These are phyloP conservation scores for Botryosphaeria agaves DNA, from an alignment of 2,329 filamentous ascomycete genomes.

Conservation along the genomic window DNA sequence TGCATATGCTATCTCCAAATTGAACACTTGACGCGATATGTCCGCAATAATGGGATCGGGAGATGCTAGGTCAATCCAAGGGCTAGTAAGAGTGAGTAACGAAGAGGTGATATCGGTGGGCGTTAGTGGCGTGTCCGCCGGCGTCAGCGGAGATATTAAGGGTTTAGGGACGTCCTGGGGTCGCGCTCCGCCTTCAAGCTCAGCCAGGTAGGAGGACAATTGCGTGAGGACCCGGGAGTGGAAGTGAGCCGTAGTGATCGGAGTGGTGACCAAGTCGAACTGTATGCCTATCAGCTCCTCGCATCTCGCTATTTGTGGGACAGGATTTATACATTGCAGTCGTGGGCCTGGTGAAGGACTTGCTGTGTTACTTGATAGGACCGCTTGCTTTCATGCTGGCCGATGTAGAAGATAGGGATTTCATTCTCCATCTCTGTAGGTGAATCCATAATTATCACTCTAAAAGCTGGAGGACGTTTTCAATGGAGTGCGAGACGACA, in stretches of 20 bases:
- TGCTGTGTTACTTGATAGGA: conserved; percentile 42
- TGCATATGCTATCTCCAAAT: conserved; percentile 83
- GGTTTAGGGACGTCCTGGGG: conserved; percentile 23
- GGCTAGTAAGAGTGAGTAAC: conserved; percentile 62
- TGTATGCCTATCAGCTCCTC: conserved; percentile 17
- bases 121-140: conserved; percentile 59
- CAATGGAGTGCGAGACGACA: no score
- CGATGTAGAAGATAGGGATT: conserved; percentile 45
- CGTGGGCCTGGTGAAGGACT: conserved; percentile 50
- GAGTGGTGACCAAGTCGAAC: conserved; percentile 66
- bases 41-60: conserved; percentile 67
- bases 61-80: conserved; percentile 85
- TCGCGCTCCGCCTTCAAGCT: conserved; percentile 23
- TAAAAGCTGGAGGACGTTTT: no score
- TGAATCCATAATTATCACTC: conserved; percentile 19
- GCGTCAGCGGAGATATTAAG: conserved; percentile 46
- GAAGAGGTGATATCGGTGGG: conserved; percentile 53
- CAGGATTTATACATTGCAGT: conserved; percentile 42
- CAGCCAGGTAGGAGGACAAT: conserved; percentile 36
- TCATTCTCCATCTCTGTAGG: conserved; percentile 14
- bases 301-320: background rate
- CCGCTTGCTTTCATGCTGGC: conserved; percentile 54
- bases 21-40: conserved; percentile 76
- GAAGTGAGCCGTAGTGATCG: conserved; percentile 61
- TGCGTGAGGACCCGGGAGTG: conserved; percentile 48